Conservation (phyloP, 805 yeast species). For the Ascoidea asiatica region DNA sequence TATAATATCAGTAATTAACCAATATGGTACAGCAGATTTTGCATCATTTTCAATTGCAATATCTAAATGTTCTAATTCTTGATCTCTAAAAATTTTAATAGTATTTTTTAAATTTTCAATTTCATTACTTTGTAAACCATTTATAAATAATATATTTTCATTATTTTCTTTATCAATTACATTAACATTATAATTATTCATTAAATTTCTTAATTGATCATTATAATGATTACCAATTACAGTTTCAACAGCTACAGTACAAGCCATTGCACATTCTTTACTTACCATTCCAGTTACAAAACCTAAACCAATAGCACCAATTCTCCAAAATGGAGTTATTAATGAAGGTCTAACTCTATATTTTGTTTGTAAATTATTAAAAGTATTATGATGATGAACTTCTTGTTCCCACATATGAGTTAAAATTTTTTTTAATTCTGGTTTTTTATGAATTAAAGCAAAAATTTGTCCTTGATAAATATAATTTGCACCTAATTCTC, state of each 20-base stretch:
- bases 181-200: constrained; percentile 45
- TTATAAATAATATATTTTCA: constrained; percentile 13
- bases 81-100: constrained; percentile 75
- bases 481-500: constrained; percentile 90
- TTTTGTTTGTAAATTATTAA: constrained; percentile 59
- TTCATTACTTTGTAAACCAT: constrained; percentile 33
- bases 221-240: constrained; percentile 96
- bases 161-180: constrained; percentile 18
- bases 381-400: constrained; percentile 76
- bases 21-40: constrained; percentile 84
- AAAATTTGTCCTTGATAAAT: constrained; percentile 85
- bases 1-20: constrained; percentile 76
- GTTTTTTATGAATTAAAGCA: constrained; percentile 56
- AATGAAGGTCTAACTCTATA: constrained; percentile 85
- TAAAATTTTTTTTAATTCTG: constrained; percentile 65
- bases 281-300: constrained; percentile 75
- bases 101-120: constrained; percentile 41
- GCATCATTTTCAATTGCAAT: constrained; percentile 91
- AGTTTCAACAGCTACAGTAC: constrained; percentile 97
- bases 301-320: constrained; percentile 82
- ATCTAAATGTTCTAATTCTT: constrained; percentile 88
- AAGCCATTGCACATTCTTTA: constrained; percentile 98
- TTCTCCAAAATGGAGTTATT: constrained; percentile 85
- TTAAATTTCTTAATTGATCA: constrained; percentile 67
- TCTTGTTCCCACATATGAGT: constrained; percentile 99